Evolutionary conservation across 352 stramenopile genomes (phyloP), one percentile per base, ranked within the genome.

Genomic region (Nothophytophthora sp.): DNA sequence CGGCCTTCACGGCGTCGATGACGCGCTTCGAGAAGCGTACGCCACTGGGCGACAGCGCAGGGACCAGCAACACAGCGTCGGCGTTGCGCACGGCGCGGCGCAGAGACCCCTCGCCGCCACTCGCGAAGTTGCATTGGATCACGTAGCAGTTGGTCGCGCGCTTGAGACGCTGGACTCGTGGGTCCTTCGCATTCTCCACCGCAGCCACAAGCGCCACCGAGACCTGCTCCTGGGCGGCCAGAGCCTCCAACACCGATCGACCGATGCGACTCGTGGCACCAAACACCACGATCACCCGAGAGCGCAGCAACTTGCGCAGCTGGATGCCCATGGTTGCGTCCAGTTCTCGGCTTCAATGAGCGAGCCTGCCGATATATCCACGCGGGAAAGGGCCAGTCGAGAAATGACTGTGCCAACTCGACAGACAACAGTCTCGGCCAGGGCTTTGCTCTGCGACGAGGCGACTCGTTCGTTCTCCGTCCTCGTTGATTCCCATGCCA

Each of bases 221-320:
- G 3, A 80, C 47, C 38, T 81, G 53, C 2, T 76, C 46, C 23
- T 75, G 67, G 0, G 50, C 40, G 0, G 71, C 49, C 28, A 92
- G 57, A 28, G 59, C 55, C 57, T 88, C 71, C 47, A 92, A 63
- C 22, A 68, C 55, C 4, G 79, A 64, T 15, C 73, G 70, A 13
- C 81, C 81, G 22, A 90, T 75, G 30, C 79, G 81, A 39, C 68
- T 90, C 16, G 73, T 88, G 46, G 73, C 79, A 5, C 81, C 81
- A 44, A 92, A 90, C 44, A 92, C 78, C 30, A 92, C 81, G 36
- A 92, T 73, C 37, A 90, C 71, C 11, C 67, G 68, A 12, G 73
- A 63, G 4, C 63, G 63, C 52, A 88, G 63, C 49, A 92, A 33
- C 51, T 83, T 86, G 22, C 73, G 76, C 27, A 91, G 54, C 39